Percentiles rank a stretch among this genome's conserved stretches.
phyloP scores from a whole-genome alignment of 805 yeast species.

The Candida silvicultrix region DNA sequence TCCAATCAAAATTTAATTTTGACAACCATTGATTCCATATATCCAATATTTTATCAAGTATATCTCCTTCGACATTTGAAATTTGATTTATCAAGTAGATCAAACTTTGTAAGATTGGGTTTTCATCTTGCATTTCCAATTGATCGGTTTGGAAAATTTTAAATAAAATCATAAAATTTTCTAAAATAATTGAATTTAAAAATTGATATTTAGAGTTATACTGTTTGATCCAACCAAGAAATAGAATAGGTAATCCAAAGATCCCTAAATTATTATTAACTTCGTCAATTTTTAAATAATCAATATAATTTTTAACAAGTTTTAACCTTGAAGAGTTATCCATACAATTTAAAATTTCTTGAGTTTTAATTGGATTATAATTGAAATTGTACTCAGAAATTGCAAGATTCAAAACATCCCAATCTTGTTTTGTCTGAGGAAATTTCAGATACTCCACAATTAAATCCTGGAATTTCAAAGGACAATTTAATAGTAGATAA shows the following conservation, averaged over 20 bases:
- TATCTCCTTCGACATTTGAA: no score
- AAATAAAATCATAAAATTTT: neutral
- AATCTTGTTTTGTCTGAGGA: conserved; percentile 32
- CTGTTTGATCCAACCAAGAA: neutral
- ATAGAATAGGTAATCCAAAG: neutral
- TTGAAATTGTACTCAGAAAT: conserved; percentile 37
- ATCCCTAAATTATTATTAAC: neutral
- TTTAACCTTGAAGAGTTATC: neutral
- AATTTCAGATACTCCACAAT: conserved; percentile 40
- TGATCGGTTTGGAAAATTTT: neutral
- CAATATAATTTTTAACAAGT: neutral
- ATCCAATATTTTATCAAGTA: no score
- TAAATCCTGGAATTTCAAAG: conserved; percentile 43
- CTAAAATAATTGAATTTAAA: neutral
- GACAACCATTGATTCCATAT: no score
- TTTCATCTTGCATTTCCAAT: neutral
- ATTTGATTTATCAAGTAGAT: neutral
- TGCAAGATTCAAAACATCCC: conserved; percentile 39
- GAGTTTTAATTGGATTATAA: neutral
- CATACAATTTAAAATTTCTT: no score
- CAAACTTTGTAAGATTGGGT: neutral
- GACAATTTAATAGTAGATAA: conserved; percentile 43
- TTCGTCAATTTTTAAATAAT: neutral
- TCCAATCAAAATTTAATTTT: no score
- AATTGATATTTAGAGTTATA: neutral